phyloP scores from a whole-genome alignment of 2,329 filamentous ascomycete species.

The Chaetomium olivaceum region DNA sequence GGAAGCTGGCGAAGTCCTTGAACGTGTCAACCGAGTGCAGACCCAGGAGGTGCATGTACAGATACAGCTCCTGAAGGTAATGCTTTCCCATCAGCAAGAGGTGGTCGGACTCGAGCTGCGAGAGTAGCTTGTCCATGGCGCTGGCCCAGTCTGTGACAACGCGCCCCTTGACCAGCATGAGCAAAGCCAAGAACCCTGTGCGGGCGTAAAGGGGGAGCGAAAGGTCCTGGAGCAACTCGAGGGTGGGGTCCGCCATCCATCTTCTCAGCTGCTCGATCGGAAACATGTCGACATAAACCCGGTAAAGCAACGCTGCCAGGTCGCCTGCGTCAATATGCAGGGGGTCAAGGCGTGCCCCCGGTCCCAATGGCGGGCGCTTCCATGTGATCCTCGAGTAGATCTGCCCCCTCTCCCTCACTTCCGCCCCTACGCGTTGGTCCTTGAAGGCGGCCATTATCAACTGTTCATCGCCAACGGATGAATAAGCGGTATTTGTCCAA shows the following conservation, averaged over 20 bases:
- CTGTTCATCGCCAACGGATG: background rate
- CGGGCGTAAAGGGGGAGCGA: conserved; percentile 2
- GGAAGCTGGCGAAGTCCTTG: background rate
- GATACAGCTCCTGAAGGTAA: conserved; percentile 7
- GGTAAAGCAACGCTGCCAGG: background rate
- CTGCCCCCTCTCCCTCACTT: background rate
- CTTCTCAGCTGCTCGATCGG: background rate
- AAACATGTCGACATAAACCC: conserved; percentile 1
- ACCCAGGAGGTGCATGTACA: conserved; percentile 16
- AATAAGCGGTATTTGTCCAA: conserved; percentile 16
- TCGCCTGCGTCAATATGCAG: background rate
- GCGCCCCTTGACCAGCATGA: conserved; percentile 8
- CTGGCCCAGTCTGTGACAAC: conserved; percentile 8
- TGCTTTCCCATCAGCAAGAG: background rate
- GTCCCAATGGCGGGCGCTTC: background rate
- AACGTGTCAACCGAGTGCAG: background rate
- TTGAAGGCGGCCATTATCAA: background rate
- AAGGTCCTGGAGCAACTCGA: background rate
- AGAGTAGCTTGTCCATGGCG: conserved; percentile 6
- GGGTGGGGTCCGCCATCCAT: background rate
- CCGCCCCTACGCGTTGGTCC: no score
- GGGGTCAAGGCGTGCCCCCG: background rate
- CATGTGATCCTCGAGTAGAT: background rate
- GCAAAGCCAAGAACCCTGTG: background rate
- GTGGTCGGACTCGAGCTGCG: background rate